Evolutionary conservation across 2,329 filamentous ascomycete species (phyloP).

Genomic region (Aspergillus versicolor): DNA sequence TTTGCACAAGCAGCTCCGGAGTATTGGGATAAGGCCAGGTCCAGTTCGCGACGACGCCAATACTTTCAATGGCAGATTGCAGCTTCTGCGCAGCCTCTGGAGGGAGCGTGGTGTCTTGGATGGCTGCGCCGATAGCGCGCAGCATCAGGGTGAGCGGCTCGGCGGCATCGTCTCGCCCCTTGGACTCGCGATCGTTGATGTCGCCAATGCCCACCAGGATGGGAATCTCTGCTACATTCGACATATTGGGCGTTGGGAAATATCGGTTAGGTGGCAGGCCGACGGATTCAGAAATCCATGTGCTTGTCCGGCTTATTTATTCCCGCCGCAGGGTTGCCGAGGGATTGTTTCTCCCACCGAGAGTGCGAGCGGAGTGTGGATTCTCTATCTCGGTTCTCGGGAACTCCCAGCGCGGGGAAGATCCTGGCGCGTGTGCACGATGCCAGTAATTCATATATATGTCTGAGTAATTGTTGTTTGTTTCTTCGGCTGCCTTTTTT

Average conservation of each 20-base stretch:
- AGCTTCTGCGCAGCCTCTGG: constrained; percentile 35
- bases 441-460: neutral
- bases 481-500: neutral
- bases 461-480: neutral
- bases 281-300: neutral
- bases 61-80: constrained; percentile 54
- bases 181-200: constrained; percentile 55
- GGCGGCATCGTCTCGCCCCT: constrained; percentile 50
- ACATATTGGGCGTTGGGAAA: neutral
- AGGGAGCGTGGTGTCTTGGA: constrained; percentile 43
- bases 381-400: constrained; percentile 6
- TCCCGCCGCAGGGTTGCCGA: neutral
- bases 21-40: constrained; percentile 60
- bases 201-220: constrained; percentile 66
- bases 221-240: constrained; percentile 33
- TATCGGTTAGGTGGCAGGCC: neutral
- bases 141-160: constrained; percentile 62
- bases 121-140: constrained; percentile 52
- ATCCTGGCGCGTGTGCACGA: neutral
- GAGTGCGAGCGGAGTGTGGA: neutral
- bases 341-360: neutral
- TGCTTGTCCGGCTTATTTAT: constrained; percentile 8
- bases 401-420: constrained; percentile 2
- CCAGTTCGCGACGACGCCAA: constrained; percentile 63
- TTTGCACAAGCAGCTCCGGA: constrained; percentile 53